Conservation (phyloP, 495 filamentous ascomycete species). For the Mytilinidion resinicola region DNA sequence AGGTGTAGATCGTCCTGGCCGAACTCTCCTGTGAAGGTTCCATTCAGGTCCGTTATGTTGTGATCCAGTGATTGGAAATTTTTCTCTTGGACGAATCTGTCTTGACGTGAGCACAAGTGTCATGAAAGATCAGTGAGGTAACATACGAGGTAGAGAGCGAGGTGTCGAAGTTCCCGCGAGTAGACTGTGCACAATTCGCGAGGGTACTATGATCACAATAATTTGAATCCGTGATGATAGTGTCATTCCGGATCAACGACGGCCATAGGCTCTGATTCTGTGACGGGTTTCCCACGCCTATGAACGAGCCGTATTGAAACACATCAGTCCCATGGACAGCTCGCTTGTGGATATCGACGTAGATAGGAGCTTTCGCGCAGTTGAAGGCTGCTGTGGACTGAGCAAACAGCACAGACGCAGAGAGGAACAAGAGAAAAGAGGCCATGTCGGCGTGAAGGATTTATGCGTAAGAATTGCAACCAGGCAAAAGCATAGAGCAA, state of each 20-base stretch:
- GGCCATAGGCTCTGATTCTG: conserved; percentile 36
- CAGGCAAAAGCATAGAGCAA: neutral
- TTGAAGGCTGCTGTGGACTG: conserved; percentile 30
- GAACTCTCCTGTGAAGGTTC: conserved; percentile 11
- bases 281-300: conserved; percentile 30
- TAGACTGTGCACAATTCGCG: conserved; percentile 20
- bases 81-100: conserved; percentile 14
- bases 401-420: conserved; percentile 30
- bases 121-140: neutral
- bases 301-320: conserved; percentile 35
- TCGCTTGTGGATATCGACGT: conserved; percentile 35
- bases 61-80: conserved; percentile 22
- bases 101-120: neutral
- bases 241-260: conserved; percentile 32
- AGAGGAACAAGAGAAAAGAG: conserved; percentile 17
- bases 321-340: conserved; percentile 22
- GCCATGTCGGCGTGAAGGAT: conserved; percentile 10
- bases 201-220: conserved; percentile 31
- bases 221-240: conserved; percentile 15
- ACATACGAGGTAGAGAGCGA: conserved; percentile 23
- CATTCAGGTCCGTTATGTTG: conserved; percentile 5
- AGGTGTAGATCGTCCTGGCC: conserved; percentile 28
- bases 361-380: conserved; percentile 33
- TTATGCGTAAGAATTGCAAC: conserved; percentile 16
- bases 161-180: conserved; percentile 24